Evolutionary conservation across 2,329 filamentous ascomycete species (phyloP).

Genomic region (Geosmithia morbida): DNA sequence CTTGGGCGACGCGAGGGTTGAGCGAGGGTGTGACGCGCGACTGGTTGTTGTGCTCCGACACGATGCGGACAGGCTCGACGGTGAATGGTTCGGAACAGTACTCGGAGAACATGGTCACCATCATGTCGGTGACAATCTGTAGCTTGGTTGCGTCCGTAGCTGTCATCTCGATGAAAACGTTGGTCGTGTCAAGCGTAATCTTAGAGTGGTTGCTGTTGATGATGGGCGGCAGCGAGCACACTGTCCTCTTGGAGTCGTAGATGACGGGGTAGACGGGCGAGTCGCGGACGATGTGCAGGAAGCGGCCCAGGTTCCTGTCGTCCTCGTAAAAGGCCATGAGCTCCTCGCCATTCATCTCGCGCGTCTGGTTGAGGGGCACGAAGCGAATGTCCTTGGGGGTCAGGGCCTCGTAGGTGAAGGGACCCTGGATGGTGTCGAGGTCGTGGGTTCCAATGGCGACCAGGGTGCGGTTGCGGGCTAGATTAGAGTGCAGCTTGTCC

Average conservation of each 20-base stretch:
- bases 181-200: constrained; percentile 79
- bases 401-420: constrained; percentile 92
- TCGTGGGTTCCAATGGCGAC: constrained; percentile 98
- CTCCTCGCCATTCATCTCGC: constrained; percentile 74
- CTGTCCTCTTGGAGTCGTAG: constrained; percentile 71
- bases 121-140: constrained; percentile 88
- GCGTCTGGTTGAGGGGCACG: constrained; percentile 76
- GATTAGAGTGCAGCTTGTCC: constrained; percentile 94
- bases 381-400: constrained; percentile 89
- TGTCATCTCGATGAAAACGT: constrained; percentile 94
- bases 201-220: constrained; percentile 98
- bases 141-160: constrained; percentile 93
- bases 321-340: constrained; percentile 93
- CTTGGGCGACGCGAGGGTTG: constrained; percentile 59
- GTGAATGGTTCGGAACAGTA: constrained; percentile 84
- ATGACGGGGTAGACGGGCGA: constrained; percentile 92
- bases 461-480: constrained; percentile 81
- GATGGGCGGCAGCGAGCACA: constrained; percentile 91
- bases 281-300: constrained; percentile 87
- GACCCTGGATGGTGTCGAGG: constrained; percentile 80
- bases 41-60: constrained; percentile 80
- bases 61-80: constrained; percentile 83
- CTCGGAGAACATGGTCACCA: constrained; percentile 92
- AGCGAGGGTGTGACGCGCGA: constrained; percentile 72
- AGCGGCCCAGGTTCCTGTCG: constrained; percentile 83